Evolutionary conservation across 345 rosid species (phyloP).

Genomic region (Melaleuca alternifolia): DNA sequence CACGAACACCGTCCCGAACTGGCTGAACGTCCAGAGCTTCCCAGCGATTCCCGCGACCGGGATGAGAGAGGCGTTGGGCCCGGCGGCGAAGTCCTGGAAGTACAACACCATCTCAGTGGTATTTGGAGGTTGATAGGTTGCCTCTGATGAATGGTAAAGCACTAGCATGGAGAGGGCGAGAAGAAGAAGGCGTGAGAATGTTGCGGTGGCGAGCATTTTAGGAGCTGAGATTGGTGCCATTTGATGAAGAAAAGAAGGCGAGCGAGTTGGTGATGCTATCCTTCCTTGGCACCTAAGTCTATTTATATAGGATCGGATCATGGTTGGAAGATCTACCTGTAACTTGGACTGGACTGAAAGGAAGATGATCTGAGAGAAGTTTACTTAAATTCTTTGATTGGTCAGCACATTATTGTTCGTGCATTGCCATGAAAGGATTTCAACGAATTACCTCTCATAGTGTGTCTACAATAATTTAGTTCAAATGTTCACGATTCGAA

Average conservation of each 20-base stretch:
- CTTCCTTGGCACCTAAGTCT: background rate
- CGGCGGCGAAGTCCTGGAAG: background rate
- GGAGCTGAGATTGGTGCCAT: background rate
- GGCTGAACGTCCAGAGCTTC: background rate
- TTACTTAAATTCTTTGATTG: no score
- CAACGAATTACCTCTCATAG: no score
- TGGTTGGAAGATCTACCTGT: no score
- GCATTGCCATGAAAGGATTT: no score
- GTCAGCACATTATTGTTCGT: no score
- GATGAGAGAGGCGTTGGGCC: background rate
- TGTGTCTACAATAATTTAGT: no score
- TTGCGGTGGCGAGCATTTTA: background rate
- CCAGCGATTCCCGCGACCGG: conserved; percentile 1
- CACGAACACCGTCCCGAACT: background rate
- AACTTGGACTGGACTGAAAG: no score
- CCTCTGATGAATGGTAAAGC: background rate
- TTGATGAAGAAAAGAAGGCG: background rate
- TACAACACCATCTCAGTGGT: conserved; percentile 2
- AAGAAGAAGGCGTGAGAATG: background rate
- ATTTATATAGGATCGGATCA: no score
- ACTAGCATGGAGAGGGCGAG: background rate
- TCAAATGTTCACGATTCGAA: no score
- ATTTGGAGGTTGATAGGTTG: background rate
- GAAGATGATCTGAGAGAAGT: no score
- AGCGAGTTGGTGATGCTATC: background rate